Evolutionary conservation across 805 yeast species (phyloP).

Genomic region (Candida dajiaensis): DNA sequence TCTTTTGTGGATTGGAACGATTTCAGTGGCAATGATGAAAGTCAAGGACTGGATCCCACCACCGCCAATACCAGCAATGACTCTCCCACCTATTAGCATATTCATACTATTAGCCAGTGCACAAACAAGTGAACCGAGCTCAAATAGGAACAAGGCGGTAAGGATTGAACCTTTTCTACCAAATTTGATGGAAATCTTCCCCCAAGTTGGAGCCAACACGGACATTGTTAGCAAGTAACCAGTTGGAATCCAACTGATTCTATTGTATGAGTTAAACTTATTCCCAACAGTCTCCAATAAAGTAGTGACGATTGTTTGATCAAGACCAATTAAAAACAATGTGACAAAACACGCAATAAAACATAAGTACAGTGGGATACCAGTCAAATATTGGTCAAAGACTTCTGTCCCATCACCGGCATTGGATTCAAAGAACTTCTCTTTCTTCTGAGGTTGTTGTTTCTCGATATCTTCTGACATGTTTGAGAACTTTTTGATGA

Average conservation of each 20-base stretch:
- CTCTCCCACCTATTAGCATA: constrained; percentile 66
- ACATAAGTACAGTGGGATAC: constrained; percentile 6
- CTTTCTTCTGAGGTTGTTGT: background rate
- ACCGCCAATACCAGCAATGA: constrained; percentile 66
- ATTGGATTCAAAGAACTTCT: constrained; percentile 2
- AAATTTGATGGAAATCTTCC: constrained; percentile 45
- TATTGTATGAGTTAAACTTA: constrained; percentile 42
- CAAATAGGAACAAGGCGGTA: constrained; percentile 34
- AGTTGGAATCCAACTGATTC: constrained; percentile 52
- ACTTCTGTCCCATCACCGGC: background rate
- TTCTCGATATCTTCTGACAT: constrained; percentile 4
- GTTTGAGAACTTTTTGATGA: background rate
- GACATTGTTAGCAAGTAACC: constrained; percentile 51
- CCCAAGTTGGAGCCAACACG: constrained; percentile 46
- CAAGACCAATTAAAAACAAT: constrained; percentile 38
- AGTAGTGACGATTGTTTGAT: constrained; percentile 50
- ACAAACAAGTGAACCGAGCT: constrained; percentile 54
- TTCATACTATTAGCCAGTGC: constrained; percentile 52
- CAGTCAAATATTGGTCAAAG: background rate
- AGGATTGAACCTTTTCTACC: constrained; percentile 34
- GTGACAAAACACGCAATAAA: constrained; percentile 18
- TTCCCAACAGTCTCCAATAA: constrained; percentile 42
- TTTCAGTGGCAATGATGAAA: constrained; percentile 50
- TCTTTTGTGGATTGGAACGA: constrained; percentile 30
- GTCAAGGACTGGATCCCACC: constrained; percentile 59